Evolutionary conservation across 768 basidiomycete genomes (phyloP).

Genomic region (Suillus bovinus): DNA sequence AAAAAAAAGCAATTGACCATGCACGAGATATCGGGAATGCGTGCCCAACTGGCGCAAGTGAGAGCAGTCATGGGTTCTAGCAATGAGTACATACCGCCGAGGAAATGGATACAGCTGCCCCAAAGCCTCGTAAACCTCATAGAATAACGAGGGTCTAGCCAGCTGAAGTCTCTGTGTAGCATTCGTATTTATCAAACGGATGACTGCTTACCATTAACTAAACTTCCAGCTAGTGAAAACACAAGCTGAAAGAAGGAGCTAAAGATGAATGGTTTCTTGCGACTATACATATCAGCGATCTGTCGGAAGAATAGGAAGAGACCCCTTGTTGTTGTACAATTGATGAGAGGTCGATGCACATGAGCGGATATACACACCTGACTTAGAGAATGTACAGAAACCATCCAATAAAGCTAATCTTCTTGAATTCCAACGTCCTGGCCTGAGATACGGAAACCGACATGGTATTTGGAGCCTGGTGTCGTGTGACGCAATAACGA

Average conservation of each 20-base stretch:
- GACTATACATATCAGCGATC: slow-evolving; percentile 69
- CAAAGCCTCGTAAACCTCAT: slow-evolving; percentile 71
- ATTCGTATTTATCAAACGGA: not conserved
- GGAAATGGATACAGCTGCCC: slow-evolving; percentile 66
- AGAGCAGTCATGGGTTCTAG: not conserved
- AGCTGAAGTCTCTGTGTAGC: slow-evolving; percentile 28
- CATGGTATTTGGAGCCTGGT: no score
- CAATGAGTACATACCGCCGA: slow-evolving; percentile 46
- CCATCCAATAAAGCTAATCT: slow-evolving; percentile 56
- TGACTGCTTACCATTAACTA: slow-evolving; percentile 44
- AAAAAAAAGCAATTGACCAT: slow-evolving; percentile 69
- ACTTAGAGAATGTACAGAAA: slow-evolving; percentile 59
- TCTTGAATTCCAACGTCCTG: slow-evolving; percentile 46
- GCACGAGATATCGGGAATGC: slow-evolving; percentile 61
- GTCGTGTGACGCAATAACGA: not conserved
- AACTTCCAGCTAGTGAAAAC: slow-evolving; percentile 60
- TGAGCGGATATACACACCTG: slow-evolving; percentile 40
- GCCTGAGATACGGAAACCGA: slow-evolving; percentile 15
- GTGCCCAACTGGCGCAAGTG: slow-evolving; percentile 53
- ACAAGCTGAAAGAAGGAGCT: slow-evolving; percentile 52
- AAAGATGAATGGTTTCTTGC: slow-evolving; percentile 58
- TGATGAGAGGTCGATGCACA: not conserved
- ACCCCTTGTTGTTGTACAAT: slow-evolving; percentile 47
- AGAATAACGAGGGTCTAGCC: slow-evolving; percentile 62
- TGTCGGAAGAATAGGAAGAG: slow-evolving; percentile 66